A percentile compares a stretch with the other conserved stretches of the same genome.
Evolutionary conservation across 306 rosid species (phyloP).

Genomic region (Begonia fuchsioides): DNA sequence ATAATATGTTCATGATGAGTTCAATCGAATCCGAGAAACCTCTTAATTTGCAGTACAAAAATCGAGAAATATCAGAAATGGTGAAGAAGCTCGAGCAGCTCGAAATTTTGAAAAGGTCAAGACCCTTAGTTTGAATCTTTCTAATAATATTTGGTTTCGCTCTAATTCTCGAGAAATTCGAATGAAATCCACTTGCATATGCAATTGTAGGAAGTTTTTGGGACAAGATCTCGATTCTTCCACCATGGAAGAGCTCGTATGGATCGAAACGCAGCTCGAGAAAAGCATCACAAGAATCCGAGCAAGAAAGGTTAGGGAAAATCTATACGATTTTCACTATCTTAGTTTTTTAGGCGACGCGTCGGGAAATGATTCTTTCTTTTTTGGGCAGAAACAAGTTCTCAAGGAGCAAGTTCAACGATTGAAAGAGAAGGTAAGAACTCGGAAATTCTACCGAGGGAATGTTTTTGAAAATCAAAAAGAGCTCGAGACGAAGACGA

Average conservation of each 20-base stretch:
- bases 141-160: too few relatives aligned
- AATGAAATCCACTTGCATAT: too few relatives aligned
- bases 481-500: too few relatives aligned
- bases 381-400: constrained; percentile 36
- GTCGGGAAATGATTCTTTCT: background rate
- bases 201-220: constrained; percentile 34
- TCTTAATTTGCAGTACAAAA: constrained; percentile 36
- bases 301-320: constrained; percentile 42
- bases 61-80: constrained; percentile 44
- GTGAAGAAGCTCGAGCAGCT: constrained; percentile 55
- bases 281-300: constrained; percentile 39
- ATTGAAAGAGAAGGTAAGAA: constrained; percentile 51
- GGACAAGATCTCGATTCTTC: constrained; percentile 56
- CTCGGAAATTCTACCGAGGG: background rate
- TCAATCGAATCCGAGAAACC: too few relatives aligned
- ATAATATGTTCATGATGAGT: too few relatives aligned
- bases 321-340: too few relatives aligned
- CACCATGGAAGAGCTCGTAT: constrained; percentile 51
- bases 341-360: too few relatives aligned
- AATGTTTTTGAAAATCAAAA: too few relatives aligned
- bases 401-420: constrained; percentile 40
- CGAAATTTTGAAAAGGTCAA: constrained; percentile 61
- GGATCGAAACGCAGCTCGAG: constrained; percentile 59
- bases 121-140: too few relatives aligned
- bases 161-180: too few relatives aligned